Evolutionary conservation across 2,329 filamentous ascomycete genomes (phyloP), one percentile per base, ranked within the genome.

Genomic region (Xylariaceae sp.): DNA sequence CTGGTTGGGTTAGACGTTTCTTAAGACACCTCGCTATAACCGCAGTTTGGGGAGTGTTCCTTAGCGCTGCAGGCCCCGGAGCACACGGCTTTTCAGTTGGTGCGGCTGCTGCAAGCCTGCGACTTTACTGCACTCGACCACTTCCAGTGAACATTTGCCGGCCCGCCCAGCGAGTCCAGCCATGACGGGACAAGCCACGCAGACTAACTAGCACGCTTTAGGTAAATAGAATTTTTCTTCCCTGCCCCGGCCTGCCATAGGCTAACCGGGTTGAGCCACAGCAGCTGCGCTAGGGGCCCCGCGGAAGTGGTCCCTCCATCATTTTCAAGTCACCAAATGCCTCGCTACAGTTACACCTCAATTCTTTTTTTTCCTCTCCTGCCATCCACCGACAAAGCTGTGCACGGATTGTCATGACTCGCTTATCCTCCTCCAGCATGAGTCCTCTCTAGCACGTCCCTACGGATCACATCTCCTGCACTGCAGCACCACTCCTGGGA

Each of bases 401-500:
- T 57, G 50, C 58, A 54, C 37, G 55, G 48, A 61, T 50, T 56
- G 53, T 49, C 49, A 58, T 59, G 59, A 62, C 34, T 60, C 55
- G 55, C 35, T 50, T 41, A 17, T 57, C 17, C 18, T 44, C 35
- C 37, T 59, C 61, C 62, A 61, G 17, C 56, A 64, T 64, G 62
- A 49, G 58, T 60, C 57, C 47, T 30, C 60, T 64, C 39, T 64
- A 61, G 37, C 57, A 64, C 51, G 18, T 30, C 23, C 17, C 48
- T 13, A 41, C 41, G 47, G 34, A n/a, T 47, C n/a, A 15, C 5
- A 13, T 49, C 11, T 49, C 39, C 51, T 53, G 47, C 55, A 55
- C 47, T 56, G 23, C 23, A 30, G 23, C 23, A 30, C 23, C 41
- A 47, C 50, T 35, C 30, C 54, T 44, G 13, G 47, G 56, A 23